Conservation (phyloP, 805 yeast species). For the Yamadazyma scolyti region DNA sequence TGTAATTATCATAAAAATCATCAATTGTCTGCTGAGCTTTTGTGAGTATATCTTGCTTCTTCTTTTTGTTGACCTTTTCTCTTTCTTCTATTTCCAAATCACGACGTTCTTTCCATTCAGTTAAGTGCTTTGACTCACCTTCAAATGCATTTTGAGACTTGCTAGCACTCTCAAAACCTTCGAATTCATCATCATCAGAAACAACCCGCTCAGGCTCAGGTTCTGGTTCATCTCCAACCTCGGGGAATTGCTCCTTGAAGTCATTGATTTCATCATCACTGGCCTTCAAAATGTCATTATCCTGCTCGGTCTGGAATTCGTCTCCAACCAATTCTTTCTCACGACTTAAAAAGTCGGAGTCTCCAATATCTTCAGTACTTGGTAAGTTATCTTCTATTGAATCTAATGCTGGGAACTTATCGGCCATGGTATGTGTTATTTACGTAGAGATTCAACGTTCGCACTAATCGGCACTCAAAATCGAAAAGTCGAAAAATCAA, state of each 20-base stretch:
- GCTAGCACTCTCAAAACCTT: constrained; percentile 19
- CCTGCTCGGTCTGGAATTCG: constrained; percentile 66
- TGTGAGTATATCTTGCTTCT: constrained; percentile 61
- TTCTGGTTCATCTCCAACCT: constrained; percentile 35
- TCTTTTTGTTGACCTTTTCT: constrained; percentile 65
- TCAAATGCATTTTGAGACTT: constrained; percentile 7
- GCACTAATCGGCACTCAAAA: too few relatives aligned
- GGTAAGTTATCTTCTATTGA: constrained; percentile 30
- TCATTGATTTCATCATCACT: constrained; percentile 49
- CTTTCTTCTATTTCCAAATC: constrained; percentile 75
- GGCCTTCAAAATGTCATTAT: constrained; percentile 42
- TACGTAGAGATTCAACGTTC: too few relatives aligned
- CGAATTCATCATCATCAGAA: constrained; percentile 43
- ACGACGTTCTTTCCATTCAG: constrained; percentile 80
- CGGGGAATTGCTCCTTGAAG: constrained; percentile 65
- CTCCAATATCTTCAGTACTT: constrained; percentile 33
- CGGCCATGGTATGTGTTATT: constrained; percentile 51
- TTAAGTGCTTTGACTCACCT: constrained; percentile 49
- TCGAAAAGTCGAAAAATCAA: too few relatives aligned
- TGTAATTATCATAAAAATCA: constrained; percentile 89
- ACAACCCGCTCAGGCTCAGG: constrained; percentile 15
- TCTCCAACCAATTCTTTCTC: constrained; percentile 68
- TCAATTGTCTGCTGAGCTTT: constrained; percentile 83
- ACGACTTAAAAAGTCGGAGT: constrained; percentile 60
- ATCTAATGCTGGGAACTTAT: constrained; percentile 71